Percentiles rank a stretch among this genome's conserved stretches.
Conservation (phyloP, 805 yeast genomes). For the Kodamaea sagamina region DNA sequence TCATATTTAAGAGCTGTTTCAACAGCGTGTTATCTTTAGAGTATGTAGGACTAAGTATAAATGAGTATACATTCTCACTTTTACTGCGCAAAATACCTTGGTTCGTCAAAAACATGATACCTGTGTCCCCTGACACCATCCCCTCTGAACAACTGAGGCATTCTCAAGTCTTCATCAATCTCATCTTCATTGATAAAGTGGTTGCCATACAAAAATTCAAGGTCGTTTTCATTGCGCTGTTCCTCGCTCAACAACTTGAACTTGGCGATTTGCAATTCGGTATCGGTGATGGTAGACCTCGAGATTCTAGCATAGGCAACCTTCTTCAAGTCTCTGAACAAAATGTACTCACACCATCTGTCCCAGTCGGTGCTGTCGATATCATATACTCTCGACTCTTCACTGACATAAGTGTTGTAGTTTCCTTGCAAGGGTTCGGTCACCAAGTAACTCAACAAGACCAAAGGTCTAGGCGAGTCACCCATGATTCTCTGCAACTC, state of each 20-base stretch:
- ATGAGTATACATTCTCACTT: no score
- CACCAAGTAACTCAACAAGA: conserved; percentile 86
- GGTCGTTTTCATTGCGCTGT: conserved; percentile 34
- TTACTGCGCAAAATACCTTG: conserved; percentile 65
- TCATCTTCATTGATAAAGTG: conserved; percentile 55
- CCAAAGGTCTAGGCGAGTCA: conserved; percentile 75
- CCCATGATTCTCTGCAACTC: conserved; percentile 81
- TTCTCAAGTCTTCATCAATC: conserved; percentile 63
- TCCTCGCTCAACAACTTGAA: conserved; percentile 58
- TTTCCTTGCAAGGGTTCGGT: conserved; percentile 87
- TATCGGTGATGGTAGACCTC: conserved; percentile 92
- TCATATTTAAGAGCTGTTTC: no score
- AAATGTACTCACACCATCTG: conserved; percentile 97
- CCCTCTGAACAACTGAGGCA: conserved; percentile 80
- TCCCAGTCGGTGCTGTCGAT: conserved; percentile 94
- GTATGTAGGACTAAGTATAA: no score
- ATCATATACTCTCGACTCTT: conserved; percentile 83
- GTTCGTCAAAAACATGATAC: conserved; percentile 94
- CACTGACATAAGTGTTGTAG: conserved; percentile 88
- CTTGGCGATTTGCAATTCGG: conserved; percentile 94
- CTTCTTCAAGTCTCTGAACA: conserved; percentile 83
- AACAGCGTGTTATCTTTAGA: no score
- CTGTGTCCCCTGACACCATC: conserved; percentile 92
- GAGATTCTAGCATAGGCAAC: conserved; percentile 93
- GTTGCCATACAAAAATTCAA: conserved; percentile 53